These are phyloP conservation scores for Globisporangium splendens DNA, from an alignment of 352 stramenopile genomes.

Conservation along the genomic window DNA sequence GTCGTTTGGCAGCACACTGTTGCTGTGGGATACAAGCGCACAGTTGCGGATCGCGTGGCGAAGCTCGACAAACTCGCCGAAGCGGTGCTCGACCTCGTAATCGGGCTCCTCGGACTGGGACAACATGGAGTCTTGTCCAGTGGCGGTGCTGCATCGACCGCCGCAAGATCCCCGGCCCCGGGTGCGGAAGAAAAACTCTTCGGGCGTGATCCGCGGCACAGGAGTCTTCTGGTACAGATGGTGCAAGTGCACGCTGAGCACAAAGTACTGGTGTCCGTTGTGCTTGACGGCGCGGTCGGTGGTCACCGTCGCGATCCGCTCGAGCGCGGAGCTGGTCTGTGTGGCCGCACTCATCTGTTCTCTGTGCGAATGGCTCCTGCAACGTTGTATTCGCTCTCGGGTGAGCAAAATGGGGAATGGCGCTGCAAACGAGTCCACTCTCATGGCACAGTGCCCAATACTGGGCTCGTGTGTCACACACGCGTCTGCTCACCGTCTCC, in stretches of 20 bases:
- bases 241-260: conserved; percentile 10
- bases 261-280: conserved; percentile 10
- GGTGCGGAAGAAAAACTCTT: not conserved
- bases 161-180: not conserved
- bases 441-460: too few species aligned
- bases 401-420: too few species aligned
- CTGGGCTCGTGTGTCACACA: too few species aligned
- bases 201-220: conserved; percentile 1
- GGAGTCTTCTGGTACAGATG: not conserved
- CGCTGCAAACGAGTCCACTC: too few species aligned
- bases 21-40: not conserved
- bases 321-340: not conserved
- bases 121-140: not conserved
- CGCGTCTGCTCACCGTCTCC: too few species aligned
- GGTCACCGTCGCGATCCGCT: conserved; percentile 5
- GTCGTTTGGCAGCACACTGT: not conserved
- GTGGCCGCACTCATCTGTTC: too few species aligned
- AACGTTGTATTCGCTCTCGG: too few species aligned
- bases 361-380: too few species aligned
- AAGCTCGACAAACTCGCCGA: not conserved
- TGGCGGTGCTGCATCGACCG: not conserved
- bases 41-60: not conserved
- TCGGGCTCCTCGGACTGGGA: not conserved
- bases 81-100: not conserved
- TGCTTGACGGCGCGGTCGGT: conserved; percentile 11